Evolutionary conservation across 129 eudicot species (phyloP), one percentile per base, ranked within the genome.

Genomic region (Tanacetum coccineum): DNA sequence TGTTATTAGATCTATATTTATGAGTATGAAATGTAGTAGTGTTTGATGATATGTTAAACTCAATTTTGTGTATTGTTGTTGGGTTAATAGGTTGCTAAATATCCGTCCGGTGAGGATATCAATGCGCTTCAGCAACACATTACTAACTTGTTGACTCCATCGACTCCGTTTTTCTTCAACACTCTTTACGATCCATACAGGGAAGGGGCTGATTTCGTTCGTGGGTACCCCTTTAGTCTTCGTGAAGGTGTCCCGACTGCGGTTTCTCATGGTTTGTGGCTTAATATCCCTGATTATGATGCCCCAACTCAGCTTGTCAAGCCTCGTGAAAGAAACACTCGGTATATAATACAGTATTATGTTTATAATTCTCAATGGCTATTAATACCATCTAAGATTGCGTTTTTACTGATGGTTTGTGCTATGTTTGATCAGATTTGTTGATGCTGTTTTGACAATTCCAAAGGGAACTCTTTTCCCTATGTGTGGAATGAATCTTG

Each of bases 401-500:
- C 5, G 0, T 68, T 50, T 50, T 68, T 21, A 46, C 6, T 59
- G n/a, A 75, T 66, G 30, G 9, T 19, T 19, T 26, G 19, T 25
- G 48, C 3, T 42, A 0, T 63, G 10, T 59, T 64, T 66, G 6
- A 74, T 60, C 60, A 86, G 93, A 67, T 86, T 73, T 80, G 93
- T 86, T 2, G 88, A 86, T 65, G 88, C 93, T 0, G 93, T 86
- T 42, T 32, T 86, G 84, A 86, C 93, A 15, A 86, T 86, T 15
- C 93, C 93, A 6, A 86, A 82, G 80, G 93, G 93, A 49, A 86
- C 93, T 74, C 79, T 86, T 18, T 86, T 86, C 81, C 93, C 93
- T 2, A 86, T 86, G 93, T 86, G 93, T 59, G 93, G 93, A 73
- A 86, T 86, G 93, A 86, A 86, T 60, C 78, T 85, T 62, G 91